Evolutionary conservation across 2,329 filamentous ascomycete genomes (phyloP).

Genomic region (Trichoderma sp.): DNA sequence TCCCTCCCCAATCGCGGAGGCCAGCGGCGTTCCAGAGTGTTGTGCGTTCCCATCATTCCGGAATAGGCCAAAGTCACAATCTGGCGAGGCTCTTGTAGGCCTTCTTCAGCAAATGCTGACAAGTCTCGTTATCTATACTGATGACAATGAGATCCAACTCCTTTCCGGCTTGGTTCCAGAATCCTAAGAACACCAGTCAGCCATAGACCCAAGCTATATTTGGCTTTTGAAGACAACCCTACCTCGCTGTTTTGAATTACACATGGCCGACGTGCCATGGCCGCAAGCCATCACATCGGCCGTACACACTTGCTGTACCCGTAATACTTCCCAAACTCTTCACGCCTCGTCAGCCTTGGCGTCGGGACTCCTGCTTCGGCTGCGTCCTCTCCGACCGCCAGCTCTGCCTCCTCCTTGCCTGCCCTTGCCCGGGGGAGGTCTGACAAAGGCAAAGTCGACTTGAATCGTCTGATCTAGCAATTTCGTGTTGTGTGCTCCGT

Average conservation of each 20-base stretch:
- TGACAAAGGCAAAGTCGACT: slow-evolving; percentile 84
- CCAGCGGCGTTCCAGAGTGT: no score
- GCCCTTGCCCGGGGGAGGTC: slow-evolving; percentile 64
- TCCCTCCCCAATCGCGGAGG: no score
- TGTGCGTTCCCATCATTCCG: no score
- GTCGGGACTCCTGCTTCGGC: slow-evolving; percentile 54
- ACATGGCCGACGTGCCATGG: slow-evolving; percentile 26
- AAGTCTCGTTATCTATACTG: background rate
- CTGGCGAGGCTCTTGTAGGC: background rate
- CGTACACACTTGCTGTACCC: background rate
- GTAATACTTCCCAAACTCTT: slow-evolving; percentile 6
- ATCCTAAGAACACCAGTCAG: slow-evolving; percentile 26
- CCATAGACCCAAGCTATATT: background rate
- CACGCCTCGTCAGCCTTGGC: slow-evolving; percentile 42
- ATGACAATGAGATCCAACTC: slow-evolving; percentile 8
- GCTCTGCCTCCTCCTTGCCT: slow-evolving; percentile 43
- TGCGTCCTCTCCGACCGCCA: slow-evolving; percentile 49
- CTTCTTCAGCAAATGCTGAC: background rate
- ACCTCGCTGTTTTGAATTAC: slow-evolving; percentile 25
- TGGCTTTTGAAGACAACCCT: background rate
- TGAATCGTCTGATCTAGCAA: slow-evolving; percentile 78
- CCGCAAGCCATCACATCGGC: slow-evolving; percentile 26
- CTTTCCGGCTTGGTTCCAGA: slow-evolving; percentile 1
- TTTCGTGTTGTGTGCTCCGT: slow-evolving; percentile 75
- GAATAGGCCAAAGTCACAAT: background rate